Evolutionary conservation across 371 early-diverging fungal species (phyloP), one percentile per base, ranked within the genome.

Genomic region (Mortierella sp.): DNA sequence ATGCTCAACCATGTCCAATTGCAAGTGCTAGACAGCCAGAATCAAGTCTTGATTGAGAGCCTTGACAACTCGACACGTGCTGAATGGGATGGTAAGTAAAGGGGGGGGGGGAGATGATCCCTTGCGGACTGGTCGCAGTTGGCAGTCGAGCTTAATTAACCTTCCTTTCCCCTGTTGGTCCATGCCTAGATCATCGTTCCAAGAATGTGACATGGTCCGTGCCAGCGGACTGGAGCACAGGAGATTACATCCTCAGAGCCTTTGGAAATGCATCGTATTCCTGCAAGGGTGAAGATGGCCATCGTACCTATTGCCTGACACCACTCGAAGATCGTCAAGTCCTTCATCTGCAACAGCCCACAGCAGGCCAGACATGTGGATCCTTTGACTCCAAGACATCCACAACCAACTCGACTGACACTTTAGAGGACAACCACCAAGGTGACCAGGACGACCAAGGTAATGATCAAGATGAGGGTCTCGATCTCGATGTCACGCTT

Each of bases 171-270:
- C 22, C 41, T 34, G 21, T 48, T 27, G 34, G 1, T 58, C 22
- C 21, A 29, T 49, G 19, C 34, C 16, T 52, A 68, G 67, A 54
- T 12, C 19, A 17, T 8, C 68, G 76, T 17, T 22, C 22, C 25
- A 67, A 60, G 57, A 74, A 64, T 37, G 19, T 74, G n/a, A 61
- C 63, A 8, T 74, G 68, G 76, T 43, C 54, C 19, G 61, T 74
- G 21, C 76, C 76, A 6, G 10, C n/a, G 14, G 44, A 55, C 5
- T 57, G 50, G 68, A 0, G 54, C 10, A 19, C 49, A 7, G 68
- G 65, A 6, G 54, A 60, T 13, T 68, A 74, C 31, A 68, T 41
- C 31, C 39, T 74, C 0, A 59, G 76, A 17, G 76, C 76, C 5
- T 64, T 64, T 64, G 76, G 76, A 4, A 39, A 60, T 27, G 64